Conservation (phyloP, 2,329 filamentous ascomycete genomes). For the Zasmidium cellare region DNA sequence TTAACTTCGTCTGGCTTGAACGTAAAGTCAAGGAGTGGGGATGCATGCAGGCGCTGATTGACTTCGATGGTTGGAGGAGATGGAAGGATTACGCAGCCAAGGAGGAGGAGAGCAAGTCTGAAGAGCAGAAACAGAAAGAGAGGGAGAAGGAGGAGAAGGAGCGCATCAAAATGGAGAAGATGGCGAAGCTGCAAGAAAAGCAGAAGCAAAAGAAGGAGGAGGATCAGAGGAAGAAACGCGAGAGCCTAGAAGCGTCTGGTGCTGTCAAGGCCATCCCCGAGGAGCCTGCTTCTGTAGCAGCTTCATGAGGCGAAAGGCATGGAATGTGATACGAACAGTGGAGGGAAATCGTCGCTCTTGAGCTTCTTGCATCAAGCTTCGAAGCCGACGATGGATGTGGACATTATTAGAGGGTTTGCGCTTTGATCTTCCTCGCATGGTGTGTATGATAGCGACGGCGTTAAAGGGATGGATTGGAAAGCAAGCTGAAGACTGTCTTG, state of each 20-base stretch:
- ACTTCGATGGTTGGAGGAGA: slow-evolving; percentile 96
- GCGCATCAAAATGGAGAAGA: slow-evolving; percentile 32
- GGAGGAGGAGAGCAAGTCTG: slow-evolving; percentile 35
- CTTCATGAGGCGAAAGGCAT: not conserved
- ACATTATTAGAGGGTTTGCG: not conserved
- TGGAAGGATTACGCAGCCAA: slow-evolving; percentile 77
- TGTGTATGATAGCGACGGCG: slow-evolving; percentile 2
- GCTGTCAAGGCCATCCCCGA: not conserved
- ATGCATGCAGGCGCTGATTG: slow-evolving; percentile 98
- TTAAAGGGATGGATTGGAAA: not conserved
- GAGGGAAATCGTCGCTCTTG: too few species aligned
- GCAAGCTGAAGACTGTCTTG: too few species aligned
- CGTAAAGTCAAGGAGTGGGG: slow-evolving; percentile 99
- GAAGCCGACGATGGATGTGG: not conserved
- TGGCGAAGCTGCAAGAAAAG: slow-evolving; percentile 32
- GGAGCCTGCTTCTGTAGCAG: not conserved
- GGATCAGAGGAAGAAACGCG: slow-evolving; percentile 23
- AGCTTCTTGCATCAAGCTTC: too few species aligned
- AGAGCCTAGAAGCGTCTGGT: slow-evolving; percentile 8
- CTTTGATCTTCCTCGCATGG: not conserved
- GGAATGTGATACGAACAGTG: too few species aligned
- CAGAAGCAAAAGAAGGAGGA: slow-evolving; percentile 26
- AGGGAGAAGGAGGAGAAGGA: slow-evolving; percentile 32
- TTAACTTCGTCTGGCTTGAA: slow-evolving; percentile 96
- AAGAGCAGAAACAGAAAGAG: slow-evolving; percentile 36